These are phyloP conservation scores for Psilocybe mexicana DNA, from an alignment of 1,284 basidiomycete genomes.

Conservation along the genomic window DNA sequence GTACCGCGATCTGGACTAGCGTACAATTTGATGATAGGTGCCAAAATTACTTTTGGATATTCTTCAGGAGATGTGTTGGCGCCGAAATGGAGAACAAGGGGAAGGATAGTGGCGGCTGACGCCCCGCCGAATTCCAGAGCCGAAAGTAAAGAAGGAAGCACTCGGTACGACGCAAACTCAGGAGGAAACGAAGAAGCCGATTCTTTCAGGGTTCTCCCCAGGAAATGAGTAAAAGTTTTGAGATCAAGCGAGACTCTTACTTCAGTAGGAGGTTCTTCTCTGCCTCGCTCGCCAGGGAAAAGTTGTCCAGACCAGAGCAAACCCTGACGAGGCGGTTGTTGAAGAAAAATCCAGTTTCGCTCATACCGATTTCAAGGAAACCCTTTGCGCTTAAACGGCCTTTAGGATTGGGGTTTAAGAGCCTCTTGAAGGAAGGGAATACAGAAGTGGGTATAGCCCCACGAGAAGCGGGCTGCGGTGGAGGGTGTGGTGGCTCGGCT, in stretches of 20 bases:
- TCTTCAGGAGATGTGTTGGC: conserved; percentile 72
- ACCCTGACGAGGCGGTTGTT: conserved; percentile 86
- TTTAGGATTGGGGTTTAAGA: conserved; percentile 87
- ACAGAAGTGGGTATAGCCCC: conserved; percentile 78
- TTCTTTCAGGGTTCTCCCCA: conserved; percentile 75
- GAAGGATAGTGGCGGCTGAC: conserved; percentile 77
- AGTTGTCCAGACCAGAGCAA: conserved; percentile 85
- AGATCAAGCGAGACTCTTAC: conserved; percentile 37
- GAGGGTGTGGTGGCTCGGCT: conserved; percentile 67
- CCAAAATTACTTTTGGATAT: conserved; percentile 70
- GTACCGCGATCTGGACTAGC: conserved; percentile 90
- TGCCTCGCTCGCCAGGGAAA: conserved; percentile 79
- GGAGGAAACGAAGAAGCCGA: conserved; percentile 79
- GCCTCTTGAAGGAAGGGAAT: conserved; percentile 83
- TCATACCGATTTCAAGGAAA: conserved; percentile 83
- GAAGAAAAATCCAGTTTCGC: conserved; percentile 82
- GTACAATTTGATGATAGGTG: conserved; percentile 82
- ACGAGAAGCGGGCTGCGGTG: conserved; percentile 71
- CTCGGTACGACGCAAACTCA: conserved; percentile 84
- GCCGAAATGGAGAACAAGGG: conserved; percentile 81
- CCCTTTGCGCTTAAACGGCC: conserved; percentile 74
- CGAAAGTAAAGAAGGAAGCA: conserved; percentile 86
- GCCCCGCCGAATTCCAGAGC: conserved; percentile 86
- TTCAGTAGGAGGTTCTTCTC: conserved; percentile 80
- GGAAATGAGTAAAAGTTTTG: conserved; percentile 7